Conservation (phyloP, 2,329 filamentous ascomycete species). For the Calonectria naviculata region DNA sequence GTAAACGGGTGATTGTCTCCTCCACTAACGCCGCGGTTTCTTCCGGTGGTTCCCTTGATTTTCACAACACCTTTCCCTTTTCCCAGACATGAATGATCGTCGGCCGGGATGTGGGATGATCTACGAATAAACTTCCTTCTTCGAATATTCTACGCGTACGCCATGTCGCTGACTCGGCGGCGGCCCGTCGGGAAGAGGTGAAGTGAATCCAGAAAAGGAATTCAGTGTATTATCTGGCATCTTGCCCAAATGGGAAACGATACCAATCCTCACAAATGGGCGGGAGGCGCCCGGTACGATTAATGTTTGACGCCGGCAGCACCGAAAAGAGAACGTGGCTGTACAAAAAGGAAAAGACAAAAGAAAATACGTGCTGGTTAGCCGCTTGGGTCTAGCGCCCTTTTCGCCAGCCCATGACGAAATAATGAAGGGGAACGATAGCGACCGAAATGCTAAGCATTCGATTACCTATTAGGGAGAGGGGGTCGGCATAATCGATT, state of each 20-base stretch:
- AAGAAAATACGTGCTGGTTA: not conserved
- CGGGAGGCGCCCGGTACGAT: not conserved
- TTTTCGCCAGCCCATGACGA: not conserved
- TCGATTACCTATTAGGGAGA: not conserved
- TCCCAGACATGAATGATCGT: not conserved
- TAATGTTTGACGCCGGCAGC: not conserved
- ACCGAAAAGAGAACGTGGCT: not conserved
- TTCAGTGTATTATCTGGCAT: not conserved
- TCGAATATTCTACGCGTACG: slow-evolving; percentile 10
- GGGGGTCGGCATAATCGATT: not conserved
- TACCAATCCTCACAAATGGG: not conserved
- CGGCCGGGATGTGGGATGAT: not conserved
- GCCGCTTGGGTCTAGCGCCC: not conserved
- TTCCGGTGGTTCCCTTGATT: not conserved
- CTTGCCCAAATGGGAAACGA: not conserved
- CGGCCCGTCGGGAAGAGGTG: slow-evolving; percentile 6
- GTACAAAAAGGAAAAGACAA: not conserved
- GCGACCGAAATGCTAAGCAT: not conserved
- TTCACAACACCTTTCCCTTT: not conserved
- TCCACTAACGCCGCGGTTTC: not conserved
- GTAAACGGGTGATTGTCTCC: not conserved
- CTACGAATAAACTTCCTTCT: slow-evolving; percentile 2
- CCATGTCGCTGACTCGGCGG: slow-evolving; percentile 17
- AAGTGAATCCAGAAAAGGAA: not conserved
- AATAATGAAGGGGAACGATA: not conserved